Evolutionary conservation across 2,329 filamentous ascomycete species (phyloP), one percentile per base, ranked within the genome.

Genomic region (Hypoxylon sp.): DNA sequence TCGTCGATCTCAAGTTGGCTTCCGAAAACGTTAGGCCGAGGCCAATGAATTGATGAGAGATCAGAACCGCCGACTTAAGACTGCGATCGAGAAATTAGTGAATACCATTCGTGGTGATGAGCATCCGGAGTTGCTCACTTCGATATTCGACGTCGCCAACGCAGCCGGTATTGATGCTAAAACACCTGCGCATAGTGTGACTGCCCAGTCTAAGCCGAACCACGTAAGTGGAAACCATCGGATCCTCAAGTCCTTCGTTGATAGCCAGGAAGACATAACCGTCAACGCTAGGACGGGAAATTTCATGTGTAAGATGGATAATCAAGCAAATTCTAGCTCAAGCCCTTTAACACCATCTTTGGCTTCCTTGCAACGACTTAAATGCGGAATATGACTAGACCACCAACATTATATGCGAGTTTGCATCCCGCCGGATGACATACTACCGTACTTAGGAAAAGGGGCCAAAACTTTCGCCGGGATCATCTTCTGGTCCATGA

Each of bases 1-100:
- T 20, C 67, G 67, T 14, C 52, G 61, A 28, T 65, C 64, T 38
- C 67, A 69, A 55, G 67, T 64, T 42, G 57, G 38, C 38, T 69
- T 69, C 32, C 57, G 67, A 6, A 67, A 68, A 50, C 67, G 67
- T 46, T 61, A 67, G 48, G 64, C 67, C 11, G 64, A 69, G 9
- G 46, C 58, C 14, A 57, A 49, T 16, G 30, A 67, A 32, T 54
- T 53, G 14, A 38, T 66, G 22, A 46, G 28, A 36, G 59, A 69
- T 42, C 64, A 67, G 30, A 67, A 64, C 36, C 46, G 12, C 16
- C 49, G 49, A 22, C 64, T 69, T 1, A 65, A 60, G 52, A 51
- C 33, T n/a, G 57, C 60, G n/a, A 62, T 69, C 36, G 61, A 64
- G 26, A 61, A 56, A 16, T 28, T 67, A 33, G 40, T 69, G 26